Evolutionary conservation across 208 protist genomes (phyloP).

Genomic region (Trypanosoma cruzi): DNA sequence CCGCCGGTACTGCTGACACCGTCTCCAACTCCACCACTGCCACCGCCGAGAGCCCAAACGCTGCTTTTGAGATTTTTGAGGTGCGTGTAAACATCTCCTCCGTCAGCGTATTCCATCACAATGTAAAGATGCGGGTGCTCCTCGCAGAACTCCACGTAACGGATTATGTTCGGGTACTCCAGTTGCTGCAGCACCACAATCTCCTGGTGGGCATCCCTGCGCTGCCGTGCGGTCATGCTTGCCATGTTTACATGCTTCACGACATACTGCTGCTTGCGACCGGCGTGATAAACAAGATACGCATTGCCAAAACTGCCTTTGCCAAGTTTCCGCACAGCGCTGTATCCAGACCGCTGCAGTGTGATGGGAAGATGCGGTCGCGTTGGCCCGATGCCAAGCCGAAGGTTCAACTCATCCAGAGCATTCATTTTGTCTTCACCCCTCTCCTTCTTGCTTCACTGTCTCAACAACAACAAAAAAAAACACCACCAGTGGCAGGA

Average conservation of each 20-base stretch:
- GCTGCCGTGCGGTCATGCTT: slow-evolving; percentile 69
- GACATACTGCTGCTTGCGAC: slow-evolving; percentile 59
- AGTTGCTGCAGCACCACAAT: slow-evolving; percentile 83
- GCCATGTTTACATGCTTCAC: slow-evolving; percentile 88
- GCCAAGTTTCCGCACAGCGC: slow-evolving; percentile 69
- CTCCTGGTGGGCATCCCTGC: slow-evolving; percentile 82
- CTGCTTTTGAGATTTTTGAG: slow-evolving; percentile 39
- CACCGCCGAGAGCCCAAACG: slow-evolving; percentile 29
- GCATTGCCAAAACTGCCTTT: slow-evolving; percentile 88
- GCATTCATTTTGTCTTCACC: slow-evolving; percentile 55
- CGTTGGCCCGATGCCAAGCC: slow-evolving; percentile 81
- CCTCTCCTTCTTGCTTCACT: neutral
- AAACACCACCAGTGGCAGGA: too few relatives aligned
- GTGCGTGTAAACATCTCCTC: slow-evolving; percentile 80
- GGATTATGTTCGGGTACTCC: slow-evolving; percentile 88
- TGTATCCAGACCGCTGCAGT: slow-evolving; percentile 68
- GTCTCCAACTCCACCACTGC: slow-evolving; percentile 7
- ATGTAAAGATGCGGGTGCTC: slow-evolving; percentile 86
- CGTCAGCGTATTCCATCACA: slow-evolving; percentile 93
- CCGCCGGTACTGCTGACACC: slow-evolving; percentile 15
- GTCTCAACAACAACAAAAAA: too few relatives aligned
- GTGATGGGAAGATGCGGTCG: slow-evolving; percentile 73
- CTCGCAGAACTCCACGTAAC: slow-evolving; percentile 84
- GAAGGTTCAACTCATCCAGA: slow-evolving; percentile 86
- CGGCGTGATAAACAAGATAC: slow-evolving; percentile 74